phyloP scores from a whole-genome alignment of 306 rosid species.

The Herpetospermum pedunculosum region DNA sequence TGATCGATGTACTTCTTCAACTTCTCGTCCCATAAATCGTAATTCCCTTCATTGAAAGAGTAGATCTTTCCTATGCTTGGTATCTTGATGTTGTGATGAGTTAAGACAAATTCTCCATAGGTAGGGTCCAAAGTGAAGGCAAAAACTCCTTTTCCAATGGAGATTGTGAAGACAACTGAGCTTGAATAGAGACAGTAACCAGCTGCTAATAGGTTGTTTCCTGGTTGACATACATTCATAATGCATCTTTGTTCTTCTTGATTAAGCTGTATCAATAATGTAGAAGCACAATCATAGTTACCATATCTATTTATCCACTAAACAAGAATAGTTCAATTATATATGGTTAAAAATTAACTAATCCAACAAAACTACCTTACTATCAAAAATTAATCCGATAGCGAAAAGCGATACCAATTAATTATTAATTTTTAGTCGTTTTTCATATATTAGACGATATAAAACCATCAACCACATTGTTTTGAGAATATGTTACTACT shows the following conservation, averaged over 20 bases:
- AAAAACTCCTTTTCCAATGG: constrained; percentile 27
- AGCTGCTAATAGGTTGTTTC: constrained; percentile 30
- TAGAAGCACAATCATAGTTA: background rate
- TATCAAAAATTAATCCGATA: too few species aligned
- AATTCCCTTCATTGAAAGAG: constrained; percentile 34
- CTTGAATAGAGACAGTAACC: constrained; percentile 40
- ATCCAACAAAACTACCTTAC: too few species aligned
- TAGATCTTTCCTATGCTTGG: constrained; percentile 27
- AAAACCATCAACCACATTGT: too few species aligned
- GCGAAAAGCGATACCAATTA: too few species aligned
- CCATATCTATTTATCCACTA: background rate
- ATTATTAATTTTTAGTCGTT: too few species aligned
- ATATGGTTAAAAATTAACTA: too few species aligned
- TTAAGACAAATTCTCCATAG: constrained; percentile 31
- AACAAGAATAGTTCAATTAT: background rate
- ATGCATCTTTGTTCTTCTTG: constrained; percentile 26
- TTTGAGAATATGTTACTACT: too few species aligned
- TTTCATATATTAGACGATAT: too few species aligned
- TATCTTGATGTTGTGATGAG: constrained; percentile 23
- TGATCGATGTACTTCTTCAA: constrained; percentile 24
- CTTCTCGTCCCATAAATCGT: constrained; percentile 28
- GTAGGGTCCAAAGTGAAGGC: constrained; percentile 30
- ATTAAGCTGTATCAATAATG: constrained; percentile 18
- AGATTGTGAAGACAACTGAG: constrained; percentile 28
- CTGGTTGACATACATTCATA: constrained; percentile 29